Evolutionary conservation across 2,329 filamentous ascomycete genomes (phyloP).

Genomic region (Byssoonygena ceratinophila): DNA sequence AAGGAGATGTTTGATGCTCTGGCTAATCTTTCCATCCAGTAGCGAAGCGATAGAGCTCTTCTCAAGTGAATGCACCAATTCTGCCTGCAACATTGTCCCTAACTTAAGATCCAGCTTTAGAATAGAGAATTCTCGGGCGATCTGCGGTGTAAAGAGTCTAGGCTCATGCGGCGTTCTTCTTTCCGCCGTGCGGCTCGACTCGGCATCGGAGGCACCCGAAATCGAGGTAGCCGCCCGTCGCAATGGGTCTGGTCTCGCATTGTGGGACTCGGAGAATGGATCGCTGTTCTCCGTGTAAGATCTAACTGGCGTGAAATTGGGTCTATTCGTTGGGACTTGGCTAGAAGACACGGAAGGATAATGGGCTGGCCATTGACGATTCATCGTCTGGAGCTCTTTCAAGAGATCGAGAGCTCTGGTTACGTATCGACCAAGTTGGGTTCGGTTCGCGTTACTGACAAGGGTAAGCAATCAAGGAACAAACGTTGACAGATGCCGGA

Average conservation of each 20-base stretch:
- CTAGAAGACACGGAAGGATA: conserved; percentile 57
- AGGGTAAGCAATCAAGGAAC: conserved; percentile 16
- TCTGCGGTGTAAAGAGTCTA: conserved; percentile 77
- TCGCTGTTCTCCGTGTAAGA: conserved; percentile 23
- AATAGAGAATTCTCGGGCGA: conserved; percentile 91
- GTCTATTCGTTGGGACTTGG: conserved; percentile 26
- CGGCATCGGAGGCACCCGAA: conserved; percentile 49
- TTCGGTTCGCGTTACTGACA: conserved; percentile 68
- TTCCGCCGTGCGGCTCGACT: conserved; percentile 64
- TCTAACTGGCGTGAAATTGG: conserved; percentile 28
- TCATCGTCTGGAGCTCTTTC: conserved; percentile 75
- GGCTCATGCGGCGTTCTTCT: conserved; percentile 56
- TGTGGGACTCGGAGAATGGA: conserved; percentile 21
- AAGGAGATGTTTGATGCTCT: conserved; percentile 82
- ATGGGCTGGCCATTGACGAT: conserved; percentile 82
- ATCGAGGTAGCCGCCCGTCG: conserved; percentile 64
- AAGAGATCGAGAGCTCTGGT: conserved; percentile 75
- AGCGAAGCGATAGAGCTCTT: conserved; percentile 83
- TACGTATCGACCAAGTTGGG: conserved; percentile 76
- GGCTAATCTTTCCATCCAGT: conserved; percentile 84
- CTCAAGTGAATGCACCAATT: conserved; percentile 88
- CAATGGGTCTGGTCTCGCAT: conserved; percentile 43
- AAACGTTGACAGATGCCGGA: neutral
- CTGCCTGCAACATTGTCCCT: conserved; percentile 71
- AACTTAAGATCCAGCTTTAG: conserved; percentile 91